phyloP scores from a whole-genome alignment of 345 rosid genomes.

The Litchi chinensis region DNA sequence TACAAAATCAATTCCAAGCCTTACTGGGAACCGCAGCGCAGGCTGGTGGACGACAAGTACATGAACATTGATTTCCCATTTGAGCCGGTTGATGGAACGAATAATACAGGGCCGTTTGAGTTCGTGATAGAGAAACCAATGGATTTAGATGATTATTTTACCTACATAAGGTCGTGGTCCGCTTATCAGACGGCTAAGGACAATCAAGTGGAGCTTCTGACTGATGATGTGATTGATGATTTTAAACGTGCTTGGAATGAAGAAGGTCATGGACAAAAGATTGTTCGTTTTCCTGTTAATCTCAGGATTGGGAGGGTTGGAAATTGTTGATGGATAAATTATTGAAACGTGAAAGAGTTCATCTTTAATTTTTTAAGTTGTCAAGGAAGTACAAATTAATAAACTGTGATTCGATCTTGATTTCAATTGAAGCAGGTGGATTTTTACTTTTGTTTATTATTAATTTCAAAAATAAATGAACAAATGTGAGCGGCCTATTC shows the following conservation, averaged over 20 bases:
- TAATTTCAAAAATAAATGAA: no score
- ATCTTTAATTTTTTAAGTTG: no score
- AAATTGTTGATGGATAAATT: background rate
- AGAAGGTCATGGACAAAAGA: conserved; percentile 40
- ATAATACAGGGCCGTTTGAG: conserved; percentile 55
- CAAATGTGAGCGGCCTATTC: no score
- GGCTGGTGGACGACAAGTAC: conserved; percentile 63
- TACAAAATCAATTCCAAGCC: conserved; percentile 43
- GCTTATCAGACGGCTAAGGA: conserved; percentile 73
- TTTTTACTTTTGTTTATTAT: no score
- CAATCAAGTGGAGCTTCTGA: conserved; percentile 62
- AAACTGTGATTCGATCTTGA: no score
- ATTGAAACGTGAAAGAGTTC: no score
- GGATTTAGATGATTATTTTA: conserved; percentile 57
- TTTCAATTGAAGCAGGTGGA: no score
- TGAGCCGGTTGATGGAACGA: conserved; percentile 54
- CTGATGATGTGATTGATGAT: conserved; percentile 35
- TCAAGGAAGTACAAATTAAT: no score
- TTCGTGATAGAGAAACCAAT: conserved; percentile 54
- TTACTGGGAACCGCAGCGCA: conserved; percentile 61
- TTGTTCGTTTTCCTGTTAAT: conserved; percentile 57
- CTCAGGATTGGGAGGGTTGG: conserved; percentile 72
- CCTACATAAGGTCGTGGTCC: conserved; percentile 66
- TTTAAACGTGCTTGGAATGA: conserved; percentile 61
- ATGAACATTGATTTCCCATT: conserved; percentile 64